Evolutionary conservation across 208 protist genomes (phyloP).

Genomic region (Trypanosoma conorhini): DNA sequence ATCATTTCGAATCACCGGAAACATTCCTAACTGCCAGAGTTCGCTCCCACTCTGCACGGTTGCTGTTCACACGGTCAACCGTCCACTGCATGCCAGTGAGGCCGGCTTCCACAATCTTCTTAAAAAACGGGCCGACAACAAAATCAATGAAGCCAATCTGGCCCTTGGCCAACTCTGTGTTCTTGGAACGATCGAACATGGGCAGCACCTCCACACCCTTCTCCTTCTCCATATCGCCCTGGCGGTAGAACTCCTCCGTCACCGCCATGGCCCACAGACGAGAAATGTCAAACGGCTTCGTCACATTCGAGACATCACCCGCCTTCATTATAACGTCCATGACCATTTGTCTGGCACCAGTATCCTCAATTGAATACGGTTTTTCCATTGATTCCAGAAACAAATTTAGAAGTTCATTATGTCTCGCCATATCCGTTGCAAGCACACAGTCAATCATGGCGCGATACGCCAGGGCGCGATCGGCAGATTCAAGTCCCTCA

Average conservation of each 20-base stretch:
- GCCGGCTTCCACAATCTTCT: constrained; percentile 52
- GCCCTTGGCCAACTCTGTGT: constrained; percentile 83
- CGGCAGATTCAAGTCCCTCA: constrained; percentile 43
- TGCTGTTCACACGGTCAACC: constrained; percentile 60
- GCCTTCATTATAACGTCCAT: constrained; percentile 86
- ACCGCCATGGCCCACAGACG: constrained; percentile 81
- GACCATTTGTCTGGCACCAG: constrained; percentile 33
- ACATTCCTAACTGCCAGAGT: constrained; percentile 32
- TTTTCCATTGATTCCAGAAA: constrained; percentile 29
- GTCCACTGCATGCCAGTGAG: constrained; percentile 84
- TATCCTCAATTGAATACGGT: constrained; percentile 38
- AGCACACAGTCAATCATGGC: constrained; percentile 83
- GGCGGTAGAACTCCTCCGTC: constrained; percentile 89
- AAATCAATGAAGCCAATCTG: constrained; percentile 91
- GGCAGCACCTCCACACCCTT: constrained; percentile 80
- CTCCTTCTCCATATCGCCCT: constrained; percentile 90
- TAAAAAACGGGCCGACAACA: constrained; percentile 78
- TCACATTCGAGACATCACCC: constrained; percentile 86
- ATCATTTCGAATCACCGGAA: constrained; percentile 9
- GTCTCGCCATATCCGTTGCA: constrained; percentile 86
- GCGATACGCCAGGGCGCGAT: constrained; percentile 57
- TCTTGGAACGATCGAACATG: constrained; percentile 86
- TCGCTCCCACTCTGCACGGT: constrained; percentile 66
- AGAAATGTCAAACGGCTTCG: constrained; percentile 84
- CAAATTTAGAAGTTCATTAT: constrained; percentile 49